Conservation (phyloP, 495 filamentous ascomycete genomes). For the Neurospora sp. region DNA sequence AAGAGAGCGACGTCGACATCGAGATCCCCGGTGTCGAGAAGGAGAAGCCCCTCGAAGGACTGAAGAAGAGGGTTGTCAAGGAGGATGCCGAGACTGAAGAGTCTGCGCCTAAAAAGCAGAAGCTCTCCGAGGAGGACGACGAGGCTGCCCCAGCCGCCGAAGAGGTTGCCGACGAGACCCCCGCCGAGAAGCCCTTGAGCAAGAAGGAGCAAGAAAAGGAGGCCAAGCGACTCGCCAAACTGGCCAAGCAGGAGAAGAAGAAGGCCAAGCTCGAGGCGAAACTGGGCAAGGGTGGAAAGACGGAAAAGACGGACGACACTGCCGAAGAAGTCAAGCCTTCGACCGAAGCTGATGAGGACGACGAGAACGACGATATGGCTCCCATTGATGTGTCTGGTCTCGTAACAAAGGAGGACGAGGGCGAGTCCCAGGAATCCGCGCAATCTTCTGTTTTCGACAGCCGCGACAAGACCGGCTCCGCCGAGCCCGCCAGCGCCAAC, state of each 20-base stretch:
- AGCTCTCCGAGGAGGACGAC: constrained; percentile 12
- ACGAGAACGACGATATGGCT: constrained; percentile 20
- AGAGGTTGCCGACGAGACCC: constrained; percentile 4
- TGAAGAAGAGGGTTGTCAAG: constrained; percentile 35
- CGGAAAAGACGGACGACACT: constrained; percentile 2
- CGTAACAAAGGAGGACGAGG: constrained; percentile 31
- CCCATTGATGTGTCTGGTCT: constrained; percentile 38
- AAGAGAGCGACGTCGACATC: constrained; percentile 27
- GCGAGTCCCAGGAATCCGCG: constrained; percentile 31
- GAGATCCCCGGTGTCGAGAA: constrained; percentile 34
- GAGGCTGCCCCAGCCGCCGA: constrained; percentile 7
- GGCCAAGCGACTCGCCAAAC: constrained; percentile 16
- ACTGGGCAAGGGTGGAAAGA: not conserved
- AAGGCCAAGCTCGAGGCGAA: constrained; percentile 11
- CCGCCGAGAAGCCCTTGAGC: constrained; percentile 4
- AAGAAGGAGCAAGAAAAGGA: constrained; percentile 22
- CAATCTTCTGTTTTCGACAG: constrained; percentile 58
- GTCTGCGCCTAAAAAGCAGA: constrained; percentile 24
- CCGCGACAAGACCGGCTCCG: constrained; percentile 30
- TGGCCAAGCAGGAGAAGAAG: constrained; percentile 18
- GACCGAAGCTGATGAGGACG: constrained; percentile 11
- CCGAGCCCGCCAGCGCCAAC: constrained; percentile 45
- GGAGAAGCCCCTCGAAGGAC: constrained; percentile 44
- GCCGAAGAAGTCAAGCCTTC: constrained; percentile 8
- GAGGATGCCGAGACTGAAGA: constrained; percentile 21